Evolutionary conservation across 23 red algal genomes (phyloP).

Genomic region (Chondrus crispus): DNA sequence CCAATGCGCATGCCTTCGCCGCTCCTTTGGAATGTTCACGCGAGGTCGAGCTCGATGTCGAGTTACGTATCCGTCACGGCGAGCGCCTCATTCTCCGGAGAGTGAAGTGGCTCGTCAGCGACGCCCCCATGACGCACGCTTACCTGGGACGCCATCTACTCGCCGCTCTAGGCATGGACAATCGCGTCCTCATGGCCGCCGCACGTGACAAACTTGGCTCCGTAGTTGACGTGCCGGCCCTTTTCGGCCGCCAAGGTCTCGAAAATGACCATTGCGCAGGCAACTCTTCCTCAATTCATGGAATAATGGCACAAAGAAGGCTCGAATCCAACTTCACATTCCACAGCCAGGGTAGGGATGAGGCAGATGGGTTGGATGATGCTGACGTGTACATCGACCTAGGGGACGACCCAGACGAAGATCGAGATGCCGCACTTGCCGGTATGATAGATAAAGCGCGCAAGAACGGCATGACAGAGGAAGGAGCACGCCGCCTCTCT

Average conservation of each 20-base stretch:
- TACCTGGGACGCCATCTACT: neutral
- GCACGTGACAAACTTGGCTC: neutral
- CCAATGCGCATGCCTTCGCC: no score
- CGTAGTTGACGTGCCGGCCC: neutral
- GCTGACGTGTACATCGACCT: neutral
- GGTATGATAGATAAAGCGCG: neutral
- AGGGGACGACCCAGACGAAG: neutral
- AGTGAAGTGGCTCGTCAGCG: neutral
- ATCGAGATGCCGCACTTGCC: neutral
- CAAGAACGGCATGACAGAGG: neutral
- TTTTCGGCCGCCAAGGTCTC: no score
- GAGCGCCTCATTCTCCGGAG: neutral
- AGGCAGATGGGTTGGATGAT: neutral
- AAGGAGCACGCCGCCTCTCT: neutral
- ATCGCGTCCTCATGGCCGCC: neutral
- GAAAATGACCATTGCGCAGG: no score
- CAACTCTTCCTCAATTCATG: no score
- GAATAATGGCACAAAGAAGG: neutral
- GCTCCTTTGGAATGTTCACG: neutral
- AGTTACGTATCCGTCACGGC: neutral
- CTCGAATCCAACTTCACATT: neutral
- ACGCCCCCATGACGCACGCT: neutral
- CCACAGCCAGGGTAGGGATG: constrained; percentile 1
- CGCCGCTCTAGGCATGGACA: neutral
- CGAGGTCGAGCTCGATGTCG: neutral